Percentiles rank a stretch among this genome's conserved stretches.
Evolutionary conservation across 352 stramenopile genomes (phyloP).

Genomic region (Pythium coloratum): DNA sequence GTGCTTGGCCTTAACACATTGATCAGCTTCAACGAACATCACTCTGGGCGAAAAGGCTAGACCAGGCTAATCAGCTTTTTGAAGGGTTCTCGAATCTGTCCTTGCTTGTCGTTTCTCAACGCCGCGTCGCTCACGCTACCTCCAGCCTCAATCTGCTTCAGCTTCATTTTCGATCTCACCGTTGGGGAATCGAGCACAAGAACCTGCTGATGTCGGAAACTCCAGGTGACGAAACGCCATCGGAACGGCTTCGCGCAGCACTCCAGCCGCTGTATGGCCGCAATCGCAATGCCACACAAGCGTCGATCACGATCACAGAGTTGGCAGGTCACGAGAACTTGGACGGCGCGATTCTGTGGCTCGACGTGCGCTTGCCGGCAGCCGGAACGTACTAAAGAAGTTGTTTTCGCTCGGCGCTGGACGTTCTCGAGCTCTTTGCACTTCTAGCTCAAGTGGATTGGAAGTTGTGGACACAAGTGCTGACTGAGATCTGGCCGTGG

Average conservation of each 20-base stretch:
- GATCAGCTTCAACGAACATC: no score
- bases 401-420: neutral
- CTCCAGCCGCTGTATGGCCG: neutral
- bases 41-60: no score
- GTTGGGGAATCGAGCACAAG: neutral
- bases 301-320: neutral
- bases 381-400: no score
- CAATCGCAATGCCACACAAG: neutral
- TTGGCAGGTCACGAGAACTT: neutral
- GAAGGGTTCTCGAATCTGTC: no score
- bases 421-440: neutral
- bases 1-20: no score
- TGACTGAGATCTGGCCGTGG: neutral
- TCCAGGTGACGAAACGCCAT: neutral
- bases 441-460: neutral
- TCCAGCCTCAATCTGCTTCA: no score
- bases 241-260: neutral
- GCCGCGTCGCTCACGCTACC: no score
- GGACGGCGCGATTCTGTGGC: neutral
- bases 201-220: neutral
- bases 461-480: neutral
- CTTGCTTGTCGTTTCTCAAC: no score
- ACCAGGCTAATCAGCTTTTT: no score
- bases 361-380: neutral
- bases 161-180: neutral